Evolutionary conservation across 106 monocot species (phyloP), one percentile per base, ranked within the genome.

Genomic region (Phalaenopsis equestris): DNA sequence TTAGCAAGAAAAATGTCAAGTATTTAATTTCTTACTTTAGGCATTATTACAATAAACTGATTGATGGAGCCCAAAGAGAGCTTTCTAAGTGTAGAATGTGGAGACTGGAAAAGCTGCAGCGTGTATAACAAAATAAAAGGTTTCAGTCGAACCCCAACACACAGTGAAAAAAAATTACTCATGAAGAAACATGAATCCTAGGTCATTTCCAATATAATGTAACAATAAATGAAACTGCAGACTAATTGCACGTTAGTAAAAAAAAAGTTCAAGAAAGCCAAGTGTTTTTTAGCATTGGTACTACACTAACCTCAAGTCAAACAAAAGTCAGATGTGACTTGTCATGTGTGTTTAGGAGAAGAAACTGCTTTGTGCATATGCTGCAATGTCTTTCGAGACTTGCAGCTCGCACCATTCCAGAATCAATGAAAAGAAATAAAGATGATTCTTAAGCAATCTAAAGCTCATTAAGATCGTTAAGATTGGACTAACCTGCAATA

Each of bases 31-130:
- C 91, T 95, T 90, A 99, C 99, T 38, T 81, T 76, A 47, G 99
- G 99, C 91, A 99, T 93, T 58, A 86, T 80, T 56, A 95, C 95
- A 78, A 93, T 93, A 84, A 91, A 99, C 73, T 99, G 99, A 85
- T 99, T 99, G n/a, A 99, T 80, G 82, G 90, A 95, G 52, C 93
- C 87, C 80, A 99, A 85, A 2, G 95, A 86, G 80, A 99, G 87
- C 82, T 88, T 95, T 84, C 99, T 91, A 45, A 99, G 82, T 23
- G 68, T 82, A 8, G 89, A 83, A 86, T 99, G 99, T 41, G 95
- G 88, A 78, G 95, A 93, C 75, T 91, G 95, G 79, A 99, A 99
- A 93, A 95, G 86, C 99, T 99, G 87, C 80, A 82, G 4, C 43
- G 81, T 61, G 83, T 6, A 45, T 73, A 58, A 68, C 23, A 79